These are phyloP conservation scores for Starmerella vaccinii DNA, from an alignment of 805 yeast genomes.

Conservation along the genomic window DNA sequence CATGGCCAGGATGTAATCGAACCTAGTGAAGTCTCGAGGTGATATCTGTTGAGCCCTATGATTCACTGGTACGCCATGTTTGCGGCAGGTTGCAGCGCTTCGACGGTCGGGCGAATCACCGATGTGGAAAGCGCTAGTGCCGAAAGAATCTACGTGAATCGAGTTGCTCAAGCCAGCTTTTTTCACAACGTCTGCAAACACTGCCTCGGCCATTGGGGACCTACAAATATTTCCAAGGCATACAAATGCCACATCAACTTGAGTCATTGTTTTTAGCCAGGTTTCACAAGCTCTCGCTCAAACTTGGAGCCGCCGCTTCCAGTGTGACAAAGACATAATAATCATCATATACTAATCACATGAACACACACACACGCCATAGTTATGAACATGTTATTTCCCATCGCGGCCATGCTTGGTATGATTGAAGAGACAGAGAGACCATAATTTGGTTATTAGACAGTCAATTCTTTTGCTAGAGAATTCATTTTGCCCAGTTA, in stretches of 20 bases:
- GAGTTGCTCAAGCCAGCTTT: conserved; percentile 36
- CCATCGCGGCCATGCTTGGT: no score
- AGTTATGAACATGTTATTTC: no score
- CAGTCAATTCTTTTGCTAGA: no score
- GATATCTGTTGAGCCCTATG: conserved; percentile 71
- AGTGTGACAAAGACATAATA: no score
- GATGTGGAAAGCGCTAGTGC: conserved; percentile 73
- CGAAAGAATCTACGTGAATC: conserved; percentile 68
- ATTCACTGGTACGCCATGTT: conserved; percentile 61
- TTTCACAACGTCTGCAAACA: conserved; percentile 57
- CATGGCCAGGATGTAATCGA: conserved; percentile 52
- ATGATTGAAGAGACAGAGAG: no score
- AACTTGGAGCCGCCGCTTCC: not conserved
- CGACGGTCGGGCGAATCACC: conserved; percentile 79
- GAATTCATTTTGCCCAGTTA: no score
- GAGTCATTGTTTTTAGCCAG: not conserved
- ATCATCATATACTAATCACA: no score
- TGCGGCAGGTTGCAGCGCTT: conserved; percentile 54
- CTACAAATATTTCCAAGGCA: conserved; percentile 93
- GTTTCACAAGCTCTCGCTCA: not conserved
- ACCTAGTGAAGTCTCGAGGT: conserved; percentile 50
- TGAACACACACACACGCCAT: no score
- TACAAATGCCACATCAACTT: conserved; percentile 64
- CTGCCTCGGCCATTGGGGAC: conserved; percentile 97
- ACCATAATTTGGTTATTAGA: no score